phyloP scores from a whole-genome alignment of 257 asterid genomes.

The Nicotiana obtusifolia region DNA sequence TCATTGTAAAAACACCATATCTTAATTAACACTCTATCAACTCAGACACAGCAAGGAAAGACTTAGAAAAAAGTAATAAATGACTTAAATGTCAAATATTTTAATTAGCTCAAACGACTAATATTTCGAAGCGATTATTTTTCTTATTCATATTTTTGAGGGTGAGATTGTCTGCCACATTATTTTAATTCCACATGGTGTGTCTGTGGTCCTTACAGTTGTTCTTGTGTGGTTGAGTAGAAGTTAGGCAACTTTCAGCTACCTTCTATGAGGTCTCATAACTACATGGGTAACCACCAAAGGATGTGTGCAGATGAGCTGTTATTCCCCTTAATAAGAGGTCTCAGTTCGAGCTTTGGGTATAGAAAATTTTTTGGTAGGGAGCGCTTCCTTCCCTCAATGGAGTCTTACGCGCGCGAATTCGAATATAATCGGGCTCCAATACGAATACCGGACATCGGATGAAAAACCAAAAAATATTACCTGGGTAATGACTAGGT shows the following conservation, averaged over 20 bases:
- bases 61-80: too few species aligned
- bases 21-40: neutral
- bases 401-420: too few species aligned
- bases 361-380: too few species aligned
- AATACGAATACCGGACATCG: too few species aligned
- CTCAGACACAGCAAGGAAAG: too few species aligned
- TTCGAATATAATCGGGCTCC: too few species aligned
- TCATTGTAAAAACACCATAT: neutral
- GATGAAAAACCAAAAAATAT: neutral
- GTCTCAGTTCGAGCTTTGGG: too few species aligned
- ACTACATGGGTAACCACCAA: neutral
- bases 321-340: fast-evolving
- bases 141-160: neutral
- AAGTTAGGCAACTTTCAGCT: slow-evolving; percentile 8
- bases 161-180: neutral
- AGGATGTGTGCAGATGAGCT: too few species aligned
- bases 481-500: slow-evolving; percentile 2
- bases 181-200: slow-evolving; percentile 5
- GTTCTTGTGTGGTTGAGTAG: neutral
- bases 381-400: too few species aligned
- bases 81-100: neutral
- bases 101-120: neutral
- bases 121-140: neutral
- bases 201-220: neutral
- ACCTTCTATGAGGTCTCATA: slow-evolving; percentile 1